phyloP scores from a whole-genome alignment of 1,284 basidiomycete genomes.

The Meripilus lineatus region DNA sequence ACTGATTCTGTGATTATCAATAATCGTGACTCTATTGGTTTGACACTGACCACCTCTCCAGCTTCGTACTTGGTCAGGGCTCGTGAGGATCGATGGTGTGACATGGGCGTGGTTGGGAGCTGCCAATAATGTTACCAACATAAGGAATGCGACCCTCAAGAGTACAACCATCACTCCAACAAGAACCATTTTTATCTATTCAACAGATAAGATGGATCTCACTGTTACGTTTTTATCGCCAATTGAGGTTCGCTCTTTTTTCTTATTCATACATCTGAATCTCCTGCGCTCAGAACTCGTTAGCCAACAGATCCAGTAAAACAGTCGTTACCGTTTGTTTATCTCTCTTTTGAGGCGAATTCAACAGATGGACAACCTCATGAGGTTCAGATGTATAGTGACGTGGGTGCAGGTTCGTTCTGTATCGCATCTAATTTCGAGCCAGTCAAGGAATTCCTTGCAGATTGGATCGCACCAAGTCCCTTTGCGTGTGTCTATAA shows the following conservation, averaged over 20 bases:
- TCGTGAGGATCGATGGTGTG: constrained; percentile 54
- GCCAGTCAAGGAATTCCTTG: background rate
- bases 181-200: constrained; percentile 54
- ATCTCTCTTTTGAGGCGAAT: constrained; percentile 47
- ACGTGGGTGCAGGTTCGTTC: constrained; percentile 49
- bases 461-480: no score
- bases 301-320: constrained; percentile 53
- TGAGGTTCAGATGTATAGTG: constrained; percentile 54
- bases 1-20: constrained; percentile 45
- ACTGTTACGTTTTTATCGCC: constrained; percentile 58
- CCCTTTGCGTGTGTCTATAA: no score
- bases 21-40: constrained; percentile 26
- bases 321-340: constrained; percentile 59
- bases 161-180: constrained; percentile 56
- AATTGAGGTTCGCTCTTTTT: constrained; percentile 42
- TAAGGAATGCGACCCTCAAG: constrained; percentile 48
- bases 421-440: constrained; percentile 25
- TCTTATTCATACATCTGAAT: constrained; percentile 13
- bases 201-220: constrained; percentile 54
- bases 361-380: constrained; percentile 53
- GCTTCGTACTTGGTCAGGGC: constrained; percentile 67
- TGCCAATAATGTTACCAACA: constrained; percentile 37
- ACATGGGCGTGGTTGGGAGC: constrained; percentile 57
- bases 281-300: constrained; percentile 4
- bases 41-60: constrained; percentile 18